Evolutionary conservation across 2,329 filamentous ascomycete genomes (phyloP).

Genomic region (Xylariaceae sp.): DNA sequence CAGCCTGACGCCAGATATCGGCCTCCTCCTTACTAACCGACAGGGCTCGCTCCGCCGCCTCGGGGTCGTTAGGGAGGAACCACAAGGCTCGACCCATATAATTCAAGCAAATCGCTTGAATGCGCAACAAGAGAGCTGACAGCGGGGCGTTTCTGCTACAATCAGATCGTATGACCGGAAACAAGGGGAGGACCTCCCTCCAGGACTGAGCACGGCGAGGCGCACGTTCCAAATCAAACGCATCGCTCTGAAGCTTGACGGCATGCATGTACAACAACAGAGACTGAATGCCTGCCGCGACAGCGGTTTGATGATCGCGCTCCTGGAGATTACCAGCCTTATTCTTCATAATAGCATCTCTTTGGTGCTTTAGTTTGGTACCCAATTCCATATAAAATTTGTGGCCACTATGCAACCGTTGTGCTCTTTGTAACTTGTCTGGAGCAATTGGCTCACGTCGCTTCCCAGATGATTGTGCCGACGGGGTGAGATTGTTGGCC

Average conservation of each 20-base stretch:
- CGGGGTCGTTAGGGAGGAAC: conserved; percentile 22
- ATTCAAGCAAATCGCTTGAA: conserved; percentile 29
- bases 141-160: conserved; percentile 23
- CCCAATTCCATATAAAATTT: conserved; percentile 39
- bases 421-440: conserved; percentile 29
- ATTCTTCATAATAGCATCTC: conserved; percentile 42
- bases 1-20: conserved; percentile 29
- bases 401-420: conserved; percentile 35
- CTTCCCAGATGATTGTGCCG: conserved; percentile 31
- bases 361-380: conserved; percentile 49
- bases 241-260: conserved; percentile 46
- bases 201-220: conserved; percentile 35
- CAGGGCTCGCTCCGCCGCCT: conserved; percentile 21
- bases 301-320: conserved; percentile 27
- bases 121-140: conserved; percentile 27
- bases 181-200: conserved; percentile 26
- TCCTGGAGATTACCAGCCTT: conserved; percentile 17
- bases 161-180: conserved; percentile 25
- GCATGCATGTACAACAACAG: conserved; percentile 44
- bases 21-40: conserved; percentile 26
- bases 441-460: conserved; percentile 33
- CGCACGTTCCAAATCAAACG: conserved; percentile 41
- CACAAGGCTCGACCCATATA: conserved; percentile 26
- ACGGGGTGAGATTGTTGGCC: conserved; percentile 38
- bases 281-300: conserved; percentile 30